A percentile compares a stretch with the other conserved stretches of the same genome.
Evolutionary conservation across 352 stramenopile genomes (phyloP).

Genomic region (Globisporangium echinulatum): DNA sequence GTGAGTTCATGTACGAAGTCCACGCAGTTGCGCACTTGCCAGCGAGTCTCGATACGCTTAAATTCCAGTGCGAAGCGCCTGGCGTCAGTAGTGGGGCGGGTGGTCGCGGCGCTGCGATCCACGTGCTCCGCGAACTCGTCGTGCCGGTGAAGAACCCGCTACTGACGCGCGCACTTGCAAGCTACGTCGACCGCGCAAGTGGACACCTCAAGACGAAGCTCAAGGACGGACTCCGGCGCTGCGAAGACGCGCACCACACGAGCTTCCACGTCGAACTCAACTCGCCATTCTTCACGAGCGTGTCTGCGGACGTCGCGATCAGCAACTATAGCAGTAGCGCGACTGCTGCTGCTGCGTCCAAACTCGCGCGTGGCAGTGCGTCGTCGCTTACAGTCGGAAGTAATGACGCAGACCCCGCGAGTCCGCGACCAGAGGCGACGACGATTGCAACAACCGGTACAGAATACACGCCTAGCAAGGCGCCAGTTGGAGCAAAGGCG

Average conservation of each 20-base stretch:
- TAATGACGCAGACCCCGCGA: not conserved
- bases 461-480: slow-evolving; percentile 13
- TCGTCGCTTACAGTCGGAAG: slow-evolving; percentile 1
- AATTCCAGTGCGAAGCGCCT: slow-evolving; percentile 69
- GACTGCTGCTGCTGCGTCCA: slow-evolving; percentile 4
- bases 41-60: slow-evolving; percentile 58
- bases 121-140: slow-evolving; percentile 70
- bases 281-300: slow-evolving; percentile 79
- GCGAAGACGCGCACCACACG: slow-evolving; percentile 60
- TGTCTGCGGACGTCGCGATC: slow-evolving; percentile 46
- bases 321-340: slow-evolving; percentile 6
- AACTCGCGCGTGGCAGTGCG: slow-evolving; percentile 1
- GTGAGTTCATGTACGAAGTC: slow-evolving; percentile 93
- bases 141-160: slow-evolving; percentile 77
- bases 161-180: slow-evolving; percentile 63
- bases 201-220: slow-evolving; percentile 66
- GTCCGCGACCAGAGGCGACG: not conserved
- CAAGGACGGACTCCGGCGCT: slow-evolving; percentile 72
- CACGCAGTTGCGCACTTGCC: slow-evolving; percentile 78
- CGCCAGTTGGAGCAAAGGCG: slow-evolving; percentile 12
- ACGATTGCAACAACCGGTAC: not conserved
- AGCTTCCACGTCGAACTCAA: slow-evolving; percentile 79
- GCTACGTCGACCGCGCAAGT: slow-evolving; percentile 60
- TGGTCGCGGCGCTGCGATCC: slow-evolving; percentile 13
- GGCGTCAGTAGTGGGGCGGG: slow-evolving; percentile 5